Percentiles rank a stretch among this genome's conserved stretches.
phyloP scores from a whole-genome alignment of 2,329 filamentous ascomycete species.

The Penicillium sp. region DNA sequence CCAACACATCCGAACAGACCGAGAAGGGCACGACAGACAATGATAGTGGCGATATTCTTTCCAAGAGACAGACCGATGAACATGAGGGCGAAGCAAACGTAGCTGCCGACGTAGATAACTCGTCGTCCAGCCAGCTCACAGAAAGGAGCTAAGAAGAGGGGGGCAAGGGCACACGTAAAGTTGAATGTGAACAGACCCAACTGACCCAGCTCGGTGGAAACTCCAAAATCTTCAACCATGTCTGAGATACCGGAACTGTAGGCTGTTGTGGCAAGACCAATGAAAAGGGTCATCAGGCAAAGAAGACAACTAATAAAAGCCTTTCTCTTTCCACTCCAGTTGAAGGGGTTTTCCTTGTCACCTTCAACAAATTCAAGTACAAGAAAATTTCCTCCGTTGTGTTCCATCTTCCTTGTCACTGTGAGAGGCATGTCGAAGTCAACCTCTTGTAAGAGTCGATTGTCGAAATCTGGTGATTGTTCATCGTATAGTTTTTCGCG shows the following conservation, averaged over 20 bases:
- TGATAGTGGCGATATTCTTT: constrained; percentile 50
- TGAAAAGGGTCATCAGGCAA: constrained; percentile 55
- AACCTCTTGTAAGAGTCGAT: constrained; percentile 35
- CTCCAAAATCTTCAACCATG: constrained; percentile 49
- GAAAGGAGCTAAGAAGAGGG: constrained; percentile 51
- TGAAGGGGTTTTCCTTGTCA: constrained; percentile 55
- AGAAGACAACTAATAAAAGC: constrained; percentile 49
- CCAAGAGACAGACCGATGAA: constrained; percentile 52
- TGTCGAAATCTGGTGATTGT: constrained; percentile 16
- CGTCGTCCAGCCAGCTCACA: constrained; percentile 52
- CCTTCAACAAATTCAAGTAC: constrained; percentile 48
- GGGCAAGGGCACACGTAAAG: constrained; percentile 50
- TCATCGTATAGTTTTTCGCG: constrained; percentile 23
- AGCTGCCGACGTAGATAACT: constrained; percentile 49
- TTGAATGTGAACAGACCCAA: constrained; percentile 54
- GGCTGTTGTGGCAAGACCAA: constrained; percentile 55
- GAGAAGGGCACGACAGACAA: constrained; percentile 49
- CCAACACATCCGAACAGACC: constrained; percentile 53
- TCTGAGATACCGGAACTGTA: constrained; percentile 51
- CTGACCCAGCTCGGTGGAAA: constrained; percentile 46
- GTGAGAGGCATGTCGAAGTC: constrained; percentile 53
- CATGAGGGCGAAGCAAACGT: constrained; percentile 47
- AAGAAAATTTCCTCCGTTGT: constrained; percentile 48
- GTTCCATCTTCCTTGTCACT: constrained; percentile 41
- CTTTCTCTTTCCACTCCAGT: constrained; percentile 49